A percentile compares a stretch with the other conserved stretches of the same genome.
These are phyloP conservation scores for Starmerella apis DNA, from an alignment of 805 yeast species.

Conservation along the genomic window DNA sequence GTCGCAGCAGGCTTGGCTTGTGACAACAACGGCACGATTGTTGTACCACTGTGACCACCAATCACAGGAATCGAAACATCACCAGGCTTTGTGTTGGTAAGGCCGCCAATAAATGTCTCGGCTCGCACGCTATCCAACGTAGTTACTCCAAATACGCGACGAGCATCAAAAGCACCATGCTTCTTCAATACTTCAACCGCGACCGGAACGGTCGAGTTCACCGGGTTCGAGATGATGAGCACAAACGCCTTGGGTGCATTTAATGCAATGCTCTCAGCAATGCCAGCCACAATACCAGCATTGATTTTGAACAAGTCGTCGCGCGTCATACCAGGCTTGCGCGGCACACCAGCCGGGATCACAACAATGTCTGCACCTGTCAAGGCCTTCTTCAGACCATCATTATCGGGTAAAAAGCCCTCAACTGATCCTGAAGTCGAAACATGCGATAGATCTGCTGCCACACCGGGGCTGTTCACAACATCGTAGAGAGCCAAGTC, in stretches of 20 bases:
- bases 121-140: conserved; percentile 82
- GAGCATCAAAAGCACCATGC: conserved; percentile 58
- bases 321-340: conserved; percentile 92
- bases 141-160: conserved; percentile 76
- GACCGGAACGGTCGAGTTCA: conserved; percentile 85
- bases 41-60: conserved; percentile 94
- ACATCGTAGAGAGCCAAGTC: conserved; percentile 76
- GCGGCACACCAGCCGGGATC: conserved; percentile 86
- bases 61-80: conserved; percentile 56
- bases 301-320: conserved; percentile 79
- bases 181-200: conserved; percentile 69
- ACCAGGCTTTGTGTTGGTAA: conserved; percentile 39
- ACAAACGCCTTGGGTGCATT: conserved; percentile 65
- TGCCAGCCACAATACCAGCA: conserved; percentile 64
- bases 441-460: conserved; percentile 78
- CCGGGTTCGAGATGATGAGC: conserved; percentile 83
- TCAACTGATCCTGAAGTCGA: conserved; percentile 53
- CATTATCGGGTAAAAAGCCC: conserved; percentile 51
- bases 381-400: conserved; percentile 59
- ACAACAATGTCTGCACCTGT: conserved; percentile 74
- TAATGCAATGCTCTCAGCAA: conserved; percentile 66
- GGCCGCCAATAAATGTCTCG: conserved; percentile 61
- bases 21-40: conserved; percentile 78
- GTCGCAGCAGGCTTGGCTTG: conserved; percentile 29
- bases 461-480: conserved; percentile 75